A percentile compares a stretch with the other conserved stretches of the same genome.
Conservation (phyloP, 2,329 filamentous ascomycete species). For the Botrytis galanthina region DNA sequence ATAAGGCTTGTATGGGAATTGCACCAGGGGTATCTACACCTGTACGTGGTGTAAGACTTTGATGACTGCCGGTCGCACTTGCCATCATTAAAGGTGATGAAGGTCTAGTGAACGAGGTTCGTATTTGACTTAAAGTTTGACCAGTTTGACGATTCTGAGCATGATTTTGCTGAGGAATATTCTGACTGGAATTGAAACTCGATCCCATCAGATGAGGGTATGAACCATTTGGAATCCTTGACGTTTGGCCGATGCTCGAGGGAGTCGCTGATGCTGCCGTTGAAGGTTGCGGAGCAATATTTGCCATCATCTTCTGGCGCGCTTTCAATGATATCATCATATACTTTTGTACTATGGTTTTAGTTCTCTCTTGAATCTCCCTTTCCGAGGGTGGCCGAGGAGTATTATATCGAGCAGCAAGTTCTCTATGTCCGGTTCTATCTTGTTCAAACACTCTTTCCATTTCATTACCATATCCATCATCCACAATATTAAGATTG, state of each 20-base stretch:
- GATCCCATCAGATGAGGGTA: neutral
- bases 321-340: neutral
- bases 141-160: neutral
- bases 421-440: slow-evolving; percentile 37
- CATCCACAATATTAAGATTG: slow-evolving; percentile 45
- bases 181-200: neutral
- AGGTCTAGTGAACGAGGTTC: slow-evolving; percentile 1
- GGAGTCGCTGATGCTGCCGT: neutral
- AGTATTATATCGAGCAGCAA: slow-evolving; percentile 33
- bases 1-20: slow-evolving; percentile 29
- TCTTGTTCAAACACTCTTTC: slow-evolving; percentile 42
- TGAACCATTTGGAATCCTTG: neutral
- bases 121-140: slow-evolving; percentile 11
- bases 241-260: neutral
- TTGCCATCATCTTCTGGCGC: slow-evolving; percentile 5
- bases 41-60: neutral
- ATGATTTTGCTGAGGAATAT: neutral
- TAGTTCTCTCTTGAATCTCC: slow-evolving; percentile 33
- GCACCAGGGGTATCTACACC: slow-evolving; percentile 28
- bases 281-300: neutral
- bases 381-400: slow-evolving; percentile 30
- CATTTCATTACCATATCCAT: slow-evolving; percentile 38
- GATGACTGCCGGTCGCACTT: neutral
- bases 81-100: neutral
- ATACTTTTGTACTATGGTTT: slow-evolving; percentile 14